Percentiles rank a stretch among this genome's conserved stretches.
Evolutionary conservation across 257 asterid species (phyloP).

Genomic region (Ophiorrhiza pumila): DNA sequence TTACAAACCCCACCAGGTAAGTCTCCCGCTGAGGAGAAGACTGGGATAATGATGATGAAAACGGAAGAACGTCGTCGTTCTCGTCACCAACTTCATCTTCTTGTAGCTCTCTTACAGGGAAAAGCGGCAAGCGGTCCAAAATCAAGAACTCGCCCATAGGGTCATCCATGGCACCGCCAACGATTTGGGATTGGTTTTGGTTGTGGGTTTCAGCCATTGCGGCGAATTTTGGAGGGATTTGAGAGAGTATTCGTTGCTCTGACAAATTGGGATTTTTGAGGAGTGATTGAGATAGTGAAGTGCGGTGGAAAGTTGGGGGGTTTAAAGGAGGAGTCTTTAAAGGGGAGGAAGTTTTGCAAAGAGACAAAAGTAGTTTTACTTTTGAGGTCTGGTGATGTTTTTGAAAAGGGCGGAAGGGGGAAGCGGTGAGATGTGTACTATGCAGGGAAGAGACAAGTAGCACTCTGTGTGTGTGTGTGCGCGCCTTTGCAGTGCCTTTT

Average conservation of each 20-base stretch:
- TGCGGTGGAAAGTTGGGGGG: background rate
- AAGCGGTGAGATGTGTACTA: too few relatives aligned
- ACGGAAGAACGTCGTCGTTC: conserved; percentile 17
- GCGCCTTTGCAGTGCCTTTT: too few relatives aligned
- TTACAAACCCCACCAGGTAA: conserved; percentile 61
- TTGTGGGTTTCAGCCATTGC: conserved; percentile 29
- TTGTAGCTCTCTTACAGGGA: background rate
- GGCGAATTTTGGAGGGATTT: background rate
- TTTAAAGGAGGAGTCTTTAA: too few relatives aligned
- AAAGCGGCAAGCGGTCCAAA: conserved; percentile 39
- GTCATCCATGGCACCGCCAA: conserved; percentile 13
- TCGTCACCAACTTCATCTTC: background rate
- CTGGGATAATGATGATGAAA: background rate
- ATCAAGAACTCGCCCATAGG: conserved; percentile 42
- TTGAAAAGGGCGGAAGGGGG: conserved; percentile 6
- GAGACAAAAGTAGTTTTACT: background rate
- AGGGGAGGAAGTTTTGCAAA: background rate
- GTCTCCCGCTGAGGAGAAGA: conserved; percentile 16
- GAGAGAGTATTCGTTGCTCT: background rate
- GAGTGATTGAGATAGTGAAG: background rate
- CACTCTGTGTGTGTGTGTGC: too few relatives aligned
- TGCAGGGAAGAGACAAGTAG: too few relatives aligned
- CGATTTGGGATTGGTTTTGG: too few relatives aligned
- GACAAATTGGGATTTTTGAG: background rate
- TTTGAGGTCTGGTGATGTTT: background rate